Percentiles rank a stretch among this genome's conserved stretches.
Conservation (phyloP, 345 rosid species). For the Salix koriyanagi region DNA sequence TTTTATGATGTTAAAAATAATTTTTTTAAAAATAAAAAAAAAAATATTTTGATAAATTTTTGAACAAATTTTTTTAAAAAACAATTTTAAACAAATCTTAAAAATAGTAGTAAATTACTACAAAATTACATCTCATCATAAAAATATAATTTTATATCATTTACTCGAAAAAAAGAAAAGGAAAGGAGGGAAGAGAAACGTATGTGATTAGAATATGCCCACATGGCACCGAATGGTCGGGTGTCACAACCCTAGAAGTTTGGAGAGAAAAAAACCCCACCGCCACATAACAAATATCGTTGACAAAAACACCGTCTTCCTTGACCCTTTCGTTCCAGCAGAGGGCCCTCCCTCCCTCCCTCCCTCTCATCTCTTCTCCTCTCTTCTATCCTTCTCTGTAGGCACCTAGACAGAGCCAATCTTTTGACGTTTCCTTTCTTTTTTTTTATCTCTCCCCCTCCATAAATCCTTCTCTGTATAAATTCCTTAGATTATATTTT, state of each 20-base stretch:
- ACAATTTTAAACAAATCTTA: no score
- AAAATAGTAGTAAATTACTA: no score
- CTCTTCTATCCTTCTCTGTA: not conserved
- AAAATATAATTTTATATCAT: no score
- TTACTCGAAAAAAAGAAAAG: not conserved
- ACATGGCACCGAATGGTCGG: not conserved
- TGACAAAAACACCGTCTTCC: not conserved
- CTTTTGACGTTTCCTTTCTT: not conserved
- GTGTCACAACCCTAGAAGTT: not conserved
- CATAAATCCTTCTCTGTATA: not conserved
- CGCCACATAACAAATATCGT: not conserved
- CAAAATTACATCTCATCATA: no score
- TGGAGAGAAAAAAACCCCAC: not conserved
- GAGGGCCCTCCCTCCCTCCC: not conserved
- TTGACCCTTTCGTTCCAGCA: not conserved
- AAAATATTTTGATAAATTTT: no score
- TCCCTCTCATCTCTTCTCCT: not conserved
- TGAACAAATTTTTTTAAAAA: no score
- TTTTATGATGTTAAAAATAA: no score
- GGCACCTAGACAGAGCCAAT: constrained; percentile 11
- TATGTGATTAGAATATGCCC: not conserved
- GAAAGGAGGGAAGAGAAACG: not conserved
- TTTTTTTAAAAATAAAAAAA: no score
- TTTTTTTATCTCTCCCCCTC: not conserved
- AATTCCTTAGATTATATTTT: not conserved